Evolutionary conservation across 2,329 filamentous ascomycete genomes (phyloP), one percentile per base, ranked within the genome.

Genomic region (Didymella arachidicola): DNA sequence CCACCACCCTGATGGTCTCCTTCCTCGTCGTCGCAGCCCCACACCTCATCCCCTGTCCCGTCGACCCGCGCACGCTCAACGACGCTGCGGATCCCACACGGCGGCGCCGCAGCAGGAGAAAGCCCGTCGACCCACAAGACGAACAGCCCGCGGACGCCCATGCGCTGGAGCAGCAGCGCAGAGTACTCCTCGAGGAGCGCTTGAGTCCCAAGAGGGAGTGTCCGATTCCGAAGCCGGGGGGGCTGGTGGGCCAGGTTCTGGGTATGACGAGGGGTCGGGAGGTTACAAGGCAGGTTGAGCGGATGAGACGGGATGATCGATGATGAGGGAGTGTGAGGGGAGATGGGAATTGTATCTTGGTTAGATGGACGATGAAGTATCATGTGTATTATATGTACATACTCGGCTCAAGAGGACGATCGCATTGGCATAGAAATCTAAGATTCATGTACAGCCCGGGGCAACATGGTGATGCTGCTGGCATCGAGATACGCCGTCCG

Each of bases 11-110:
- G 53, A 84, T 91, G 62, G 88, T 93, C 30, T 95, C 91, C 68
- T 97, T 99, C 78, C 85, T 97, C 63, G 93, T 99, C 62, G 95
- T 99, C 52, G 92, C 87, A 29, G 83, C 97, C 43, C 95, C 95
- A 22, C 95, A 99, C 77, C 75, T 96, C 29, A 86, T 99, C 18
- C 95, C 95, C 1, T 99, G 95, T 75, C 95, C 95, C 1, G 91
- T 92, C 27, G 79, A 81, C 44, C 91, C 91, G 2, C 85, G 91
- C 64, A 86, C 88, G 32, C 89, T 90, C 69, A 90, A 92, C 68
- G 93, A 97, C 75, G 88, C 88, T 16, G 52, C 72, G 47, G 70
- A 76, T 52, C 72, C 75, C 27, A 69, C 68, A 39, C 65, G 68
- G 25, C 59, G 65, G 32, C 59, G 66, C 45, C 52, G 81, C 79